Conservation (phyloP, 1,284 basidiomycete genomes). For the Rhodotorula sp. region DNA sequence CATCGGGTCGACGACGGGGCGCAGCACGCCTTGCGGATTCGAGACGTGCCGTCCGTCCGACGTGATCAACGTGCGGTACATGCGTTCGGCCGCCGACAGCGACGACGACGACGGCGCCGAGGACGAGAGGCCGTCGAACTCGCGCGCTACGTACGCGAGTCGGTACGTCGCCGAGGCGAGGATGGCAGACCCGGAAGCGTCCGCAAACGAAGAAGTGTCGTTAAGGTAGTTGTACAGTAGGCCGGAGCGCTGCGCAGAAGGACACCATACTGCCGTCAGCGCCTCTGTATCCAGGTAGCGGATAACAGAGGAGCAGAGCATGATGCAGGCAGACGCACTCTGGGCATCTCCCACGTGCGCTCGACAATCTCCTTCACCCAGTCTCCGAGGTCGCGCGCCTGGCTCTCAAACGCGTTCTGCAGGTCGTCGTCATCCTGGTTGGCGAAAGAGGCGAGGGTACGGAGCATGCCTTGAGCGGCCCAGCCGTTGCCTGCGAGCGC, state of each 20-base stretch:
- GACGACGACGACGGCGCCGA: neutral
- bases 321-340: neutral
- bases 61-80: constrained; percentile 31
- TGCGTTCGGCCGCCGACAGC: constrained; percentile 16
- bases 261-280: too few species aligned
- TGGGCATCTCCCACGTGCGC: constrained; percentile 5
- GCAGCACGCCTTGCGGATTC: constrained; percentile 62
- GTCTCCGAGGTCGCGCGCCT: constrained; percentile 62
- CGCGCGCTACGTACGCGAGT: constrained; percentile 60
- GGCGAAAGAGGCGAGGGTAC: constrained; percentile 56
- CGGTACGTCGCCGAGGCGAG: constrained; percentile 76
- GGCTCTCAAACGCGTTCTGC: constrained; percentile 56
- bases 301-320: too few species aligned
- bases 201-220: constrained; percentile 67
- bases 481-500: constrained; percentile 71
- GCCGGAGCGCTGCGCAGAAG: neutral
- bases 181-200: constrained; percentile 72
- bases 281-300: too few species aligned
- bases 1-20: constrained; percentile 70
- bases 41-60: constrained; percentile 40
- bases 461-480: constrained; percentile 66
- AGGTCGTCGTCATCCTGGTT: constrained; percentile 57
- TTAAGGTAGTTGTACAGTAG: constrained; percentile 69
- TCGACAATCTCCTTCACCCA: constrained; percentile 52
- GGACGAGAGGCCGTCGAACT: neutral